Base-by-base conservation (phyloP, 2,329 filamentous ascomycete species). In the Pyrenophora graminea region DNA sequence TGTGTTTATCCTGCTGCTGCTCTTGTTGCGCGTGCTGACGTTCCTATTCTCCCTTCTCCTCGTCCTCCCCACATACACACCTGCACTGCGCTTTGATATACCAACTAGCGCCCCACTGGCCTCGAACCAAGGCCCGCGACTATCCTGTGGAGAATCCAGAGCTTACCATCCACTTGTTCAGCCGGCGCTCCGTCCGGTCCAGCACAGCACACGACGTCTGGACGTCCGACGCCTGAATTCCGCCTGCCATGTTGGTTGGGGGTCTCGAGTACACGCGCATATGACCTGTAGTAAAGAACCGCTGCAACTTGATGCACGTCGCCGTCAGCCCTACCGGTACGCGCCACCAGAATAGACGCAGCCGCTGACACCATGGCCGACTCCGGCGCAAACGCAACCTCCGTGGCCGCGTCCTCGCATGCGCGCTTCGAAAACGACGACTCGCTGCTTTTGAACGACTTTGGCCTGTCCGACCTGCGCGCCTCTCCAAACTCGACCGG, bases 371-470 rank as follows among this genome's bases (percentile, higher is more conserved):
- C 55, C 45, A 69, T 69, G 68, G 55, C 59, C 61, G 57, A 64
- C 41, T 59, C 62, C 39, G 59, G 58, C 61, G 66, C 66, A 51
- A 64, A 61, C 44, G 54, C 60, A 51, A 52, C 62, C 47, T 58
- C 64, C 39, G 69, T 68, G 64, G 62, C 64, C 42, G 64, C 66
- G 48, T 55, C 63, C 43, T 65, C 61, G 42, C 63, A 64, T 37
- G 51, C 59, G 21, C 63, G 53, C 46, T 62, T 64, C 54, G 68
- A 70, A 21, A 62, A 66, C 62, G 66, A 72, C 60, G 67, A 71
- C 40, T 60, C 67, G 19, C 61, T 73, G 46, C 61, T 66, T n/a
- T 57, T 72, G 53, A 63, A 62, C 59, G 71, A 71, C 19, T 73
- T 69, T 58, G 68, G 67, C 43, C 58, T 73, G 12, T 51, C 68